Base-by-base conservation (phyloP, 345 rosid genomes). In the Eucalyptus rudis region DNA sequence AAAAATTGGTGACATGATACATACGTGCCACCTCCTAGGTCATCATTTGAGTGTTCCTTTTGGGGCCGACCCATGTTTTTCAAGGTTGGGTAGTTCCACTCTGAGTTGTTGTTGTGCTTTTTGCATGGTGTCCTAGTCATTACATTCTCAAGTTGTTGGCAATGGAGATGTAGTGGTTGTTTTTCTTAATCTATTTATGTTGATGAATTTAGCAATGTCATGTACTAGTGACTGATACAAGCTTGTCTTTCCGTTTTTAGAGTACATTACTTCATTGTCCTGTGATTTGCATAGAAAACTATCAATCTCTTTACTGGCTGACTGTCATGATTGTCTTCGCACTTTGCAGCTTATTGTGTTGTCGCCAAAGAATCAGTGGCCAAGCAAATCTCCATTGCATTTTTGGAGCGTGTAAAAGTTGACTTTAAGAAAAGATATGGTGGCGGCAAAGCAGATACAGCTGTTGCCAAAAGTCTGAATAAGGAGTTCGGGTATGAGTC, bases 371-470 rank as follows among this genome's bases (percentile, higher is more conserved):
- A 96, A 89, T 91, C 99, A 24, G 94, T 96, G 51, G 92, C 97
- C 95, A 97, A 97, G 93, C 98, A 96, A 89, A 95, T 97, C 86
- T 97, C 99, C 43, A 96, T 96, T 64, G 99, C 98, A 10, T 96
- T 95, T 92, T 91, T 97, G 91, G 99, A 97, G 89, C 98, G 99
- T 22, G 89, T 97, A 94, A 97, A 91, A 92, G 97, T 98, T 68
- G 99, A 97, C 95, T 97, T 97, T 90, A 95, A 92, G 92, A 96
- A 96, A 89, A 94, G 99, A 93, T 96, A 96, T 87, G 97, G 98
- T 2, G 99, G 99, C 51, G 99, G 99, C 85, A 96, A 96, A 93
- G 98, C 99, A 85, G 97, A 93, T 92, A 97, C 99, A 54, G 99
- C 99, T 68, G 89, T 92, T 43, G 95, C 99, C 88, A 98, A 98